Evolutionary conservation across 2,329 filamentous ascomycete genomes (phyloP), one percentile per base, ranked within the genome.

Genomic region (Karstenula rhodostoma): DNA sequence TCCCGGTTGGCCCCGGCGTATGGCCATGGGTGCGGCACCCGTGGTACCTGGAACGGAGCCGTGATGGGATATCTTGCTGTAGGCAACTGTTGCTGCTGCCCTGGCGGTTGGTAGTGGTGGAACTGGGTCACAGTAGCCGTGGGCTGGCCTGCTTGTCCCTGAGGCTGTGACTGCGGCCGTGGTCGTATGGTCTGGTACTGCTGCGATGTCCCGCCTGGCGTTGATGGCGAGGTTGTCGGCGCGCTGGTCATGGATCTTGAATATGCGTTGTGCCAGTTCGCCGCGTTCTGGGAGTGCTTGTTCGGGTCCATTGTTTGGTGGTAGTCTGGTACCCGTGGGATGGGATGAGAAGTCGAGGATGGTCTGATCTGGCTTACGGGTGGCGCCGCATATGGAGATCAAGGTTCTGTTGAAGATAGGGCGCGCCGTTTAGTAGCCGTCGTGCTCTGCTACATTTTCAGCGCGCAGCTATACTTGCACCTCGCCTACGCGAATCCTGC

Each of bases 1-100:
- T 55, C 27, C 15, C 42, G 27, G n/a, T 42, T 46, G 17, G 35
- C 42, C 5, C 52, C 42, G 15, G 42, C 52, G 9, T 47, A 55
- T 7, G 52, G 57, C 60, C 54, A 60, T n/a, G 57, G 46, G 22
- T 57, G 37, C 37, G 55, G 55, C 22, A 62, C 53, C 8, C 59
- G 46, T 6, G 59, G 59, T 15, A 62, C 49, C 51, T 62, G 56
- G 49, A 62, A 62, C 6, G 59, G 59, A 8, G 59, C 59, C 19
- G 59, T 62, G 19, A 62, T 59, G 23, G 35, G 59, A 46, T 58
- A 47, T 19, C 42, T 46, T 35, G 52, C 29, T 46, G 42, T 27
- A 12, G 37, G 40, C 10, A 25, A 40, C 5, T 40, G 27, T 29
- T 25, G 27, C 25, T 5, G 51, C 19, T 10, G 37, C 17, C 4